Conservation (phyloP, 2,329 filamentous ascomycete species). For the Raffaelea albimanens region DNA sequence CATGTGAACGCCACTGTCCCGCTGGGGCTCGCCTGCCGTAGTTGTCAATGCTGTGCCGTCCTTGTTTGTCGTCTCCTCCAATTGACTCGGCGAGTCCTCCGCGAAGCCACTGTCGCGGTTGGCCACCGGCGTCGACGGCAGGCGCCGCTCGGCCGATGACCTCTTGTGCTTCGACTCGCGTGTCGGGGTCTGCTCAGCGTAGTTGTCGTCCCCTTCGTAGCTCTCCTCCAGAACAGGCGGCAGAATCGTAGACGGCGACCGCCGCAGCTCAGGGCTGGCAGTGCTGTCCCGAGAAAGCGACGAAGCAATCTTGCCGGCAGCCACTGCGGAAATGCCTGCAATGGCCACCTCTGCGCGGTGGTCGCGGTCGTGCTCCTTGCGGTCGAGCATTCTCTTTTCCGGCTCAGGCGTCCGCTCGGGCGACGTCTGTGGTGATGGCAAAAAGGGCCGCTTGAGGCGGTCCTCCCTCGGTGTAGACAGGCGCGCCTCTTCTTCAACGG, state of each 20-base stretch:
- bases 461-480: conserved; percentile 8
- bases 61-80: conserved; percentile 6
- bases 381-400: conserved; percentile 2
- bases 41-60: background rate
- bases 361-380: conserved; percentile 1
- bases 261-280: conserved; percentile 8
- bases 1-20: conserved; percentile 50
- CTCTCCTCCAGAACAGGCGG: conserved; percentile 43
- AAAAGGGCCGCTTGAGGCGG: conserved; percentile 4
- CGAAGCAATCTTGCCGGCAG: conserved; percentile 2
- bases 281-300: conserved; percentile 3
- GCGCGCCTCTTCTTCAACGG: background rate
- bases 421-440: conserved; percentile 8
- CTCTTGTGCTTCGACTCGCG: too few species aligned
- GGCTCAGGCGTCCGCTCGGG: conserved; percentile 7
- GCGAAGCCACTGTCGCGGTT: conserved; percentile 42
- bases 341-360: background rate
- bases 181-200: background rate
- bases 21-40: conserved; percentile 16
- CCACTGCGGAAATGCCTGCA: background rate
- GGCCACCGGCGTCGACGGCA: conserved; percentile 20
- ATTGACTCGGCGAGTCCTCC: conserved; percentile 28
- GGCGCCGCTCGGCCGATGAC: conserved; percentile 4
- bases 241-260: conserved; percentile 24
- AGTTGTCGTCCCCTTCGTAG: conserved; percentile 29